These are phyloP conservation scores for Leucosporidium yakuticum DNA, from an alignment of 768 basidiomycete genomes.

Conservation along the genomic window DNA sequence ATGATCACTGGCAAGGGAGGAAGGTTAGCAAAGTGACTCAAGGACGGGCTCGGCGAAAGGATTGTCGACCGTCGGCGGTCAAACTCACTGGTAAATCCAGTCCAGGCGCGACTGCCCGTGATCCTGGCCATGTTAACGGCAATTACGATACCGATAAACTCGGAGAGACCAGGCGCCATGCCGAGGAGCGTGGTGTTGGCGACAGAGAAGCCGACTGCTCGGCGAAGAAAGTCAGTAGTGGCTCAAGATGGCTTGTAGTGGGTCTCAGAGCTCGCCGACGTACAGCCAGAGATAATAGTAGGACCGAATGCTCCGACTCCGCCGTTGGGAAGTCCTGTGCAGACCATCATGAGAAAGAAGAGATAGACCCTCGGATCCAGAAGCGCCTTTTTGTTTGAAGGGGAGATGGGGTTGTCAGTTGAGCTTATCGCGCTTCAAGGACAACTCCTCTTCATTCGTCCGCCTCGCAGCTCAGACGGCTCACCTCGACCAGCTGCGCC, in stretches of 20 bases:
- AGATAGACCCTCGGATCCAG: slow-evolving; percentile 23
- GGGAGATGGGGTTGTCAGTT: too few relatives aligned
- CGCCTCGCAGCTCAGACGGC: too few relatives aligned
- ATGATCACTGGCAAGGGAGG: too few relatives aligned
- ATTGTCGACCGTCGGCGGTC: too few relatives aligned
- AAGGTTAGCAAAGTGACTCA: too few relatives aligned
- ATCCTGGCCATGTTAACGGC: slow-evolving; percentile 2
- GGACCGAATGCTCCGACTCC: slow-evolving; percentile 29
- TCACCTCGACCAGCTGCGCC: slow-evolving; percentile 7
- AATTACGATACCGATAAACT: slow-evolving; percentile 16
- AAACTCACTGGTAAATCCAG: slow-evolving; percentile 4
- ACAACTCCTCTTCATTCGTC: too few relatives aligned
- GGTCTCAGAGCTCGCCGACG: too few relatives aligned
- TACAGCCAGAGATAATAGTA: slow-evolving; percentile 19
- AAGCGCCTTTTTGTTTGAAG: slow-evolving; percentile 23
- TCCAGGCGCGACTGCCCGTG: slow-evolving; percentile 10
- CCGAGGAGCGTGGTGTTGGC: slow-evolving; percentile 20
- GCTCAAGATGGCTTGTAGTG: too few relatives aligned
- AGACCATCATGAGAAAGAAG: slow-evolving; percentile 25
- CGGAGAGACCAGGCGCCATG: slow-evolving; percentile 13
- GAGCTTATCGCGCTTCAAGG: too few relatives aligned
- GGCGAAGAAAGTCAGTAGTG: too few relatives aligned
- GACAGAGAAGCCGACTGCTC: slow-evolving; percentile 17
- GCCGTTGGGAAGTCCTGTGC: slow-evolving; percentile 29
- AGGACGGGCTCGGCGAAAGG: too few relatives aligned